phyloP scores from a whole-genome alignment of 2,329 filamentous ascomycete species.

The Ophiostoma ulmi region DNA sequence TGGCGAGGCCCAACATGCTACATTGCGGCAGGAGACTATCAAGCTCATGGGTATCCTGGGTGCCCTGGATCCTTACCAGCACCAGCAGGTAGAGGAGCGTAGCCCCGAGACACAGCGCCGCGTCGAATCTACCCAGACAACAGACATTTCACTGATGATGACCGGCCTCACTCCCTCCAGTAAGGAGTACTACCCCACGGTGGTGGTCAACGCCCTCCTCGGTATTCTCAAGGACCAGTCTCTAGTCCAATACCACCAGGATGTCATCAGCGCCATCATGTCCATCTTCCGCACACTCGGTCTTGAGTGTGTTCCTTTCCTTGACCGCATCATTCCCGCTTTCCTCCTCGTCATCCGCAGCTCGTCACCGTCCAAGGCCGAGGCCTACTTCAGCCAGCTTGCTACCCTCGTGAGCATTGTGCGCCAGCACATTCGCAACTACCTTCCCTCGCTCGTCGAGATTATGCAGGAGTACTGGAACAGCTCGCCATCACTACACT shows the following conservation, averaged over 20 bases:
- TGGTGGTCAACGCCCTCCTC: conserved; percentile 92
- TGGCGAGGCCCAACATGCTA: conserved; percentile 76
- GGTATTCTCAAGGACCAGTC: conserved; percentile 89
- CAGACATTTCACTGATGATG: conserved; percentile 97
- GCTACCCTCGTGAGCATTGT: conserved; percentile 92
- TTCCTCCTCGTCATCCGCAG: conserved; percentile 86
- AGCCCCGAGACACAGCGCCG: conserved; percentile 73
- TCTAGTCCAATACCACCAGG: conserved; percentile 81
- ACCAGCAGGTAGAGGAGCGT: conserved; percentile 86
- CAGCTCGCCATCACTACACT: conserved; percentile 71
- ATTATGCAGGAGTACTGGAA: conserved; percentile 90
- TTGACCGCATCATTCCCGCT: conserved; percentile 88
- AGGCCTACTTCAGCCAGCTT: conserved; percentile 97
- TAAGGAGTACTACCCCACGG: conserved; percentile 97
- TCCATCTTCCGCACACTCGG: conserved; percentile 97
- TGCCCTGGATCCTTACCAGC: conserved; percentile 91
- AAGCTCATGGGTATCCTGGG: conserved; percentile 94
- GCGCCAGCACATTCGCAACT: conserved; percentile 89
- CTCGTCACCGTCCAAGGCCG: conserved; percentile 70
- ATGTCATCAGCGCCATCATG: conserved; percentile 96
- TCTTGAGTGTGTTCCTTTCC: conserved; percentile 90
- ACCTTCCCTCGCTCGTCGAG: conserved; percentile 77
- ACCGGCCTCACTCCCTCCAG: conserved; percentile 91
- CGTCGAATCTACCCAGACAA: conserved; percentile 61
- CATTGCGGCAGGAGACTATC: conserved; percentile 87